phyloP scores from a whole-genome alignment of 148 eudicot species.

The Fallopia convolvulus region DNA sequence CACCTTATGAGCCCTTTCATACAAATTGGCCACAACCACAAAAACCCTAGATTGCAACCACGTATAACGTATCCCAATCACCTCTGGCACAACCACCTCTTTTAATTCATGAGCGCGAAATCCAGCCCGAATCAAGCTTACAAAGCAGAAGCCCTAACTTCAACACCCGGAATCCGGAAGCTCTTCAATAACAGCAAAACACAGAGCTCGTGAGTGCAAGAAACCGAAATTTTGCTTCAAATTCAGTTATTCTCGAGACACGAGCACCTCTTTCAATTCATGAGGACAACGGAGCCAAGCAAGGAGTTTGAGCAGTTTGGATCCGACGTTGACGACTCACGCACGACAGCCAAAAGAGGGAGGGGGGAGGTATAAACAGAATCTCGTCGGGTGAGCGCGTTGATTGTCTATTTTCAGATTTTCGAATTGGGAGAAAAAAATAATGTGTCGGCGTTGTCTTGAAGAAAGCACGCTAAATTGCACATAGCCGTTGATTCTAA shows the following conservation, averaged over 20 bases:
- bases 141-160: neutral
- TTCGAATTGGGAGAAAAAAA: neutral
- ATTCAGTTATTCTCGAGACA: neutral
- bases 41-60: slow-evolving; percentile 19
- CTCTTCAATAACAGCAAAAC: slow-evolving; percentile 1
- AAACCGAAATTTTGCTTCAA: neutral
- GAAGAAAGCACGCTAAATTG: neutral
- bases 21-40: neutral
- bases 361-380: neutral
- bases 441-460: neutral
- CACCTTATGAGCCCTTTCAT: neutral
- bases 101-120: neutral
- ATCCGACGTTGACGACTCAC: neutral
- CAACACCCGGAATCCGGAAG: neutral
- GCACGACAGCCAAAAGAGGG: neutral
- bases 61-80: neutral
- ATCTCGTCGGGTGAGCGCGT: neutral
- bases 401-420: neutral
- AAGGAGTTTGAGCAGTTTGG: neutral
- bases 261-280: neutral
- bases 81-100: neutral
- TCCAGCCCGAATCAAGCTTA: slow-evolving; percentile 7
- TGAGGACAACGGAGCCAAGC: neutral
- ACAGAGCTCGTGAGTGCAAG: neutral
- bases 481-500: neutral